Evolutionary conservation across 2,329 filamentous ascomycete genomes (phyloP).

Genomic region (Arthrinium puccinioides): DNA sequence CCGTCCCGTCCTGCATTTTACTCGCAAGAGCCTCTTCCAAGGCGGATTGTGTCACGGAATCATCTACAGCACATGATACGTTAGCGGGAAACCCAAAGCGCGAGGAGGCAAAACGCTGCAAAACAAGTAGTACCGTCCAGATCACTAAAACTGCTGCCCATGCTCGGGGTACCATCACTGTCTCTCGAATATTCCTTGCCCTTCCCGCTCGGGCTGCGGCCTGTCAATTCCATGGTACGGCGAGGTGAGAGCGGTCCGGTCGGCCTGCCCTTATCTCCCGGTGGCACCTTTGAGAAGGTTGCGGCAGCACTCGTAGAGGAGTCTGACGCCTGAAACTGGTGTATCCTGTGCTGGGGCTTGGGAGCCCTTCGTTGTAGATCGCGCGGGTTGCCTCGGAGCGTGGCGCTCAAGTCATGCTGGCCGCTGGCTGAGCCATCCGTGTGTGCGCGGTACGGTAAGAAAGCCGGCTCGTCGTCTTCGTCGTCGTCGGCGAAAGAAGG

Average conservation of each 20-base stretch:
- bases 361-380: constrained; percentile 21
- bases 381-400: constrained; percentile 38
- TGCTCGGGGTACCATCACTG: constrained; percentile 69
- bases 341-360: constrained; percentile 23
- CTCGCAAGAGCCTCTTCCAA: constrained; percentile 72
- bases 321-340: constrained; percentile 52
- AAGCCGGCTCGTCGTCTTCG: constrained; percentile 51
- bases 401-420: constrained; percentile 42
- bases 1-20: constrained; percentile 58
- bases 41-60: constrained; percentile 73
- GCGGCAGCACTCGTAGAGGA: constrained; percentile 52
- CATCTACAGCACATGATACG: too few relatives aligned
- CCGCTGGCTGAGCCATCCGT: constrained; percentile 13
- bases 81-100: too few relatives aligned
- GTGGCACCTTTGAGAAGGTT: constrained; percentile 23
- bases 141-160: constrained; percentile 83
- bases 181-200: constrained; percentile 47
- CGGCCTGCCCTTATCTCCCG: constrained; percentile 24
- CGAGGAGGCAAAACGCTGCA: constrained; percentile 4
- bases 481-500: constrained; percentile 40
- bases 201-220: constrained; percentile 44
- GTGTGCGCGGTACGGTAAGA: constrained; percentile 37
- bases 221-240: constrained; percentile 50
- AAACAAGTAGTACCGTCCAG: constrained; percentile 56
- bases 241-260: constrained; percentile 49